Base-by-base conservation (phyloP, 805 yeast species). In the Metschnikowia matae region DNA sequence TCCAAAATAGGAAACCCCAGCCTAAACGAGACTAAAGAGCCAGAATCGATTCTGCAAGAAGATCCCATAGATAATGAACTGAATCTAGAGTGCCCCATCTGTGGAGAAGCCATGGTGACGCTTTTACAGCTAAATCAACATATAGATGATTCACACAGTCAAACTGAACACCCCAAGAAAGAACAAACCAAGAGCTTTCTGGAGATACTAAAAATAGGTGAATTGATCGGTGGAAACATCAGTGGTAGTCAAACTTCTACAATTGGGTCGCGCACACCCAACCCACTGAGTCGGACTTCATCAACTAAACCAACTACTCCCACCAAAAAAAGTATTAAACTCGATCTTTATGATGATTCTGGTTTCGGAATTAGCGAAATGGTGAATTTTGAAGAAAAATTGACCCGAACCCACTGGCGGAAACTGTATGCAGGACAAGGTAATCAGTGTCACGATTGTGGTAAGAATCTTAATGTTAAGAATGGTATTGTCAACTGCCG, bases 401-500 rank as follows among this genome's bases (percentile, higher is more conserved):
- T 76, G 45, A 75, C 82, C 0, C 70, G 79, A 42, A 56, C 66
- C 15, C 89, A 82, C 62, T 89, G 86, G 90, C 73, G 71, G 56
- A 77, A 69, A 39, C 81, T 82, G 6, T 48, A 70, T 0, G 71
- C 74, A 0, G 48, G 57, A 6, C 36, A 52, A 1, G 55, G 68
- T 20, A 79, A 72, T 38, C 45, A 38, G 1, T 84, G 90, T 54
- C 51, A 53, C 0, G 57, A 58, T 0, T 85, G 89, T 58, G 49
- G 57, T 7, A 75, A 68, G 47, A 57, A 52, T 4, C 67, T 85
- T 36, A 75, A 69, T 45, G 69, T 79, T 26, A 77, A 81, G 50
- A 78, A 75, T 55, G 88, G 87, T 0, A 65, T 76, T 2, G 80
- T 81, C 5, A 85, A 89, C 62, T 88, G 96, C 65, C 69, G 92